phyloP scores from a whole-genome alignment of 1,284 basidiomycete species.

The Microbotryum silenes-acaulis region DNA sequence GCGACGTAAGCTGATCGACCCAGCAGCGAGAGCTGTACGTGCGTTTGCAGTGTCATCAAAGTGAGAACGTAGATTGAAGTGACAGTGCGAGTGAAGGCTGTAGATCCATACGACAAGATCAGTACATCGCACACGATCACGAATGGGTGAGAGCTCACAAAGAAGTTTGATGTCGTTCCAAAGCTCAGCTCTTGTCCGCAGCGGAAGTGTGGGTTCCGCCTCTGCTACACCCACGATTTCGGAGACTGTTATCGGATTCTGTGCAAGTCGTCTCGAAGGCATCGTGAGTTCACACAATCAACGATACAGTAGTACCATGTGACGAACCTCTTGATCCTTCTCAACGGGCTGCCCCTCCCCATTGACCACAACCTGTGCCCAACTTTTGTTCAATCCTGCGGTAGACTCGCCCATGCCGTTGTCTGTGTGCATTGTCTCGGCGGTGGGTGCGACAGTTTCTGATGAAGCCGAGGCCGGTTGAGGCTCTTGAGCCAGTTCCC shows the following conservation, averaged over 20 bases:
- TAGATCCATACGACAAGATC: neutral
- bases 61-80: conserved; percentile 74
- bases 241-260: too few relatives aligned
- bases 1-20: conserved; percentile 72
- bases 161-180: conserved; percentile 78
- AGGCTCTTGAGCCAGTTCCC: neutral
- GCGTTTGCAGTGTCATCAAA: conserved; percentile 69
- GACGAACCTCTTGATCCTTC: conserved; percentile 4
- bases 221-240: neutral
- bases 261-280: too few relatives aligned
- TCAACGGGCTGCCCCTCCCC: conserved; percentile 12
- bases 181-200: conserved; percentile 57
- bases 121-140: neutral
- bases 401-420: too few relatives aligned
- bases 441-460: too few relatives aligned
- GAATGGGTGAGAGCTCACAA: conserved; percentile 44
- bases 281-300: too few relatives aligned
- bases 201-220: conserved; percentile 33
- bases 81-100: conserved; percentile 76
- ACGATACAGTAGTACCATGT: too few relatives aligned
- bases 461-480: neutral
- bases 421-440: too few relatives aligned
- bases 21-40: conserved; percentile 71
- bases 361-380: conserved; percentile 43
- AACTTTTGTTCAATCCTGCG: conserved; percentile 43